Percentiles rank a stretch among this genome's conserved stretches.
Evolutionary conservation across 164 flowering plant genomes (phyloP).

Genomic region (Taxillus chinensis): DNA sequence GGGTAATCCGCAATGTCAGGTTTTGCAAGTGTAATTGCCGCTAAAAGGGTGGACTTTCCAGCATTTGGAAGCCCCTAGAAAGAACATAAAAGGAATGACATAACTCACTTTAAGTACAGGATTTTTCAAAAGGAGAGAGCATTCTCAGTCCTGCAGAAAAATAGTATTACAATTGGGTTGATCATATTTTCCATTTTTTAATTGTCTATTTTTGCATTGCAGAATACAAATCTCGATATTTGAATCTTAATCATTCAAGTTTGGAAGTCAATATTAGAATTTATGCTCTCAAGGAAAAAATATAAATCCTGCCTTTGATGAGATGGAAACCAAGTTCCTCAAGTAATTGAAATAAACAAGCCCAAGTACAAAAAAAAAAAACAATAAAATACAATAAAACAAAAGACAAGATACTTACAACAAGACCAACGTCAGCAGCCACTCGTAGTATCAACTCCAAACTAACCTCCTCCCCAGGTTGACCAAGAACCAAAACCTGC

Average conservation of each 20-base stretch:
- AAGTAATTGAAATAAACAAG: neutral
- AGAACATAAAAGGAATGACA: constrained; percentile 3
- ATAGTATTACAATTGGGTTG: too few relatives aligned
- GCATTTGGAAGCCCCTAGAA: constrained; percentile 97
- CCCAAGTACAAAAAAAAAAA: neutral
- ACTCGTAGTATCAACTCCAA: constrained; percentile 89
- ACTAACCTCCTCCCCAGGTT: constrained; percentile 90
- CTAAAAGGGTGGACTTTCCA: constrained; percentile 91
- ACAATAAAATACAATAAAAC: neutral
- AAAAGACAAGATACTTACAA: constrained; percentile 37
- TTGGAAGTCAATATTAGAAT: too few relatives aligned
- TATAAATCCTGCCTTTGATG: too few relatives aligned
- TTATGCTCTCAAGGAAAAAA: too few relatives aligned
- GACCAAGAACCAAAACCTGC: constrained; percentile 87
- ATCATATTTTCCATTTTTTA: too few relatives aligned
- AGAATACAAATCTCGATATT: neutral
- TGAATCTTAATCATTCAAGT: too few relatives aligned
- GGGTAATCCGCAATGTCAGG: constrained; percentile 98
- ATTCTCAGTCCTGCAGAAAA: too few relatives aligned
- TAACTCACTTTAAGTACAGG: neutral
- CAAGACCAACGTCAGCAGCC: constrained; percentile 97
- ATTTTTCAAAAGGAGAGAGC: too few relatives aligned
- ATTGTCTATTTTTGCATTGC: too few relatives aligned
- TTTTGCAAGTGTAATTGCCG: constrained; percentile 79
- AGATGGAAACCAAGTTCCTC: neutral